Conservation (phyloP, 352 stramenopile genomes). For the Phytopythium montanum region DNA sequence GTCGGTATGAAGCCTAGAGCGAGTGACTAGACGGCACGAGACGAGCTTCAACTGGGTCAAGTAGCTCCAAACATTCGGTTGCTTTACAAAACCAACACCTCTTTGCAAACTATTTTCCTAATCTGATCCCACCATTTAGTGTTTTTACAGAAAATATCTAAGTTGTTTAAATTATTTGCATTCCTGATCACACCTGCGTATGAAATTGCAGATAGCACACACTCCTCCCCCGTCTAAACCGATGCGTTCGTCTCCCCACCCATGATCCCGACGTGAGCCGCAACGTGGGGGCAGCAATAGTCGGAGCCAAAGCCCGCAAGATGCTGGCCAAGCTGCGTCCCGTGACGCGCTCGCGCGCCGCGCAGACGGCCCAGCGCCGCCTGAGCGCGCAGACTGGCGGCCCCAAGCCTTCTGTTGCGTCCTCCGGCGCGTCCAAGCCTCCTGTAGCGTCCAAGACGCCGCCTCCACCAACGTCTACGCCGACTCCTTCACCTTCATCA, state of each 20-base stretch:
- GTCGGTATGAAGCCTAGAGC: too few species aligned
- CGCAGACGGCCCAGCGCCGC: conserved; percentile 1
- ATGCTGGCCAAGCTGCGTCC: conserved; percentile 8
- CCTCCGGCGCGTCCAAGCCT: not conserved
- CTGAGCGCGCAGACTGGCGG: conserved; percentile 3
- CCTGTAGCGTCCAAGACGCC: too few species aligned
- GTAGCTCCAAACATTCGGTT: not conserved
- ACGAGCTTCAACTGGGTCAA: not conserved
- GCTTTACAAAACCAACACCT: not conserved
- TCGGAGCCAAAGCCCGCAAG: not conserved
- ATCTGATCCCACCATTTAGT: not conserved
- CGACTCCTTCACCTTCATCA: conserved; percentile 9
- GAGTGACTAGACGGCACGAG: not conserved
- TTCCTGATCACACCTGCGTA: not conserved
- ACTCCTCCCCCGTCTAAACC: not conserved
- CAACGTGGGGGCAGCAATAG: not conserved
- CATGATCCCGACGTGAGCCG: not conserved
- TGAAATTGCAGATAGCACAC: not conserved
- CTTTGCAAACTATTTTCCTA: not conserved
- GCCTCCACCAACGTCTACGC: not conserved
- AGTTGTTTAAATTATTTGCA: not conserved
- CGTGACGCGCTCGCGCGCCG: not conserved
- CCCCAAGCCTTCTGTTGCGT: conserved; percentile 1
- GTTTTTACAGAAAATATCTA: too few species aligned
- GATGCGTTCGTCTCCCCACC: not conserved